Conservation (phyloP, 2,329 filamentous ascomycete genomes). For the Dothistroma septosporum region DNA sequence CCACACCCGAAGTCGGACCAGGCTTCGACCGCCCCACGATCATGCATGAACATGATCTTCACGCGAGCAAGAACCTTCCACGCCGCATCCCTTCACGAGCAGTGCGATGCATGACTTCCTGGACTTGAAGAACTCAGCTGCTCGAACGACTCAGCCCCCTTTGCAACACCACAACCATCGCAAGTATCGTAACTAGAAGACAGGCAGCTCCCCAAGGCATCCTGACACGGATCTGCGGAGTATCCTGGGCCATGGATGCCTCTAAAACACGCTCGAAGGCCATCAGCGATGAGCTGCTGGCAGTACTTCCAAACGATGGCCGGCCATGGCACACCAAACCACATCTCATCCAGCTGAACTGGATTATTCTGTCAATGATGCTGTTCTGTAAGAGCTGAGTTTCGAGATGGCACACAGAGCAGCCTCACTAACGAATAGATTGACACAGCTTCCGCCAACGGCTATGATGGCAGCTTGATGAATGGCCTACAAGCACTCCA, state of each 20-base stretch:
- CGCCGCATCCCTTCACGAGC: background rate
- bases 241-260: background rate
- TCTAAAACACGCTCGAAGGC: slow-evolving; percentile 8
- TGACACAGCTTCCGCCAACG: slow-evolving; percentile 38
- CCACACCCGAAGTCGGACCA: background rate
- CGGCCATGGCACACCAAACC: slow-evolving; percentile 42
- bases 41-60: background rate
- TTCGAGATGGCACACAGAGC: background rate
- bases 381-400: slow-evolving; percentile 26
- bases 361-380: slow-evolving; percentile 41
- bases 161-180: background rate
- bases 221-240: background rate
- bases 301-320: slow-evolving; percentile 40
- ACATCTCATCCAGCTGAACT: slow-evolving; percentile 44
- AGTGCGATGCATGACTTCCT: background rate
- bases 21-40: background rate
- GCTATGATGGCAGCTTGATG: slow-evolving; percentile 45
- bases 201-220: background rate
- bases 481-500: slow-evolving; percentile 39
- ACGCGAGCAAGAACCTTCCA: background rate
- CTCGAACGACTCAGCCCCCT: background rate
- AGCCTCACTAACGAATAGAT: slow-evolving; percentile 19
- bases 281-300: slow-evolving; percentile 18
- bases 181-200: background rate
- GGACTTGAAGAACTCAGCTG: background rate